Percentiles rank a stretch among this genome's conserved stretches.
These are phyloP conservation scores for Aspergillus ustus DNA, from an alignment of 2,329 filamentous ascomycete genomes.

Conservation along the genomic window DNA sequence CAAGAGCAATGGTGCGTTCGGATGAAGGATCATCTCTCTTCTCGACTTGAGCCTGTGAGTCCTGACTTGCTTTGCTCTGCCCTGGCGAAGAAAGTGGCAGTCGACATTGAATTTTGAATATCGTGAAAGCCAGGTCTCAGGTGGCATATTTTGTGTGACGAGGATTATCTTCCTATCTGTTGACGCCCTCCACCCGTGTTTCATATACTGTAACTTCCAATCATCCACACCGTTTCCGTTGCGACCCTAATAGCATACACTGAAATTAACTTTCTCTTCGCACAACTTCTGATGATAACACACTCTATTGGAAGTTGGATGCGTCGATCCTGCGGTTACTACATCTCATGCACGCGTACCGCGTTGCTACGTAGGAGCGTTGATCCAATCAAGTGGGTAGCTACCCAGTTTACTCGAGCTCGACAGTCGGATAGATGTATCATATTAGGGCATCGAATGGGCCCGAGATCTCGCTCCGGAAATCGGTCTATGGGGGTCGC, in stretches of 20 bases:
- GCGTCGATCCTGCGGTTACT: neutral
- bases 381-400: too few relatives aligned
- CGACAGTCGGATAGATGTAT: too few relatives aligned
- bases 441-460: too few relatives aligned
- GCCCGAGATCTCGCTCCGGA: too few relatives aligned
- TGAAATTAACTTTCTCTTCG: conserved; percentile 1
- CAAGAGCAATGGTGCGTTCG: neutral
- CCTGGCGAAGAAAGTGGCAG: neutral
- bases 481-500: too few relatives aligned
- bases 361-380: too few relatives aligned
- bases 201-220: too few relatives aligned
- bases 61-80: neutral
- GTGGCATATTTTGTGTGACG: too few relatives aligned
- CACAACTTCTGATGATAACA: conserved; percentile 6
- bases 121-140: neutral
- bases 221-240: neutral
- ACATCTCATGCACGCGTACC: neutral
- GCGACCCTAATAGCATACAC: conserved; percentile 4
- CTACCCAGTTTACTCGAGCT: too few relatives aligned
- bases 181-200: too few relatives aligned
- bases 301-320: neutral
- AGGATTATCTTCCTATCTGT: neutral
- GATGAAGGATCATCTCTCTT: neutral
- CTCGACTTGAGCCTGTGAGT: neutral
- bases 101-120: neutral